phyloP scores from a whole-genome alignment of 176 grass and related monocot genomes.

The Oryza australiensis region DNA sequence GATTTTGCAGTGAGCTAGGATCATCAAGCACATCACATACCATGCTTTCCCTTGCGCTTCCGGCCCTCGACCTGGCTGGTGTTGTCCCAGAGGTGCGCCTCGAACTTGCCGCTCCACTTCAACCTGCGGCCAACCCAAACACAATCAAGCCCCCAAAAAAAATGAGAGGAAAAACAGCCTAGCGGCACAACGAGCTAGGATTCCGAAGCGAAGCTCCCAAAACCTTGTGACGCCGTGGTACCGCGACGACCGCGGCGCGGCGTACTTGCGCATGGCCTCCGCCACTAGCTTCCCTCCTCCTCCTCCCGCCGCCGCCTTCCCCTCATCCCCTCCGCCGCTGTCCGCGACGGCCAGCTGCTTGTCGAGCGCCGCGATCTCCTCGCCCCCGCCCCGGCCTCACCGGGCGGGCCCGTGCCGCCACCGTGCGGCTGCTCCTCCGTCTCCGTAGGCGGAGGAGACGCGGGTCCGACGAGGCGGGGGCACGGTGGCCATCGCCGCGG shows the following conservation, averaged over 20 bases:
- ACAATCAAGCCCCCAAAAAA: conserved; percentile 15
- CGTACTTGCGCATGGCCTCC: conserved; percentile 78
- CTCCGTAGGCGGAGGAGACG: neutral
- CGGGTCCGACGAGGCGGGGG: conserved; percentile 34
- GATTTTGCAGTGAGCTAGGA: neutral
- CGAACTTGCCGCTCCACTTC: conserved; percentile 89
- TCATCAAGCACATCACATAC: conserved; percentile 22
- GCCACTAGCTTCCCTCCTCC: conserved; percentile 55
- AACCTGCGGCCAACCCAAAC: conserved; percentile 42
- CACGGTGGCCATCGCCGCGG: conserved; percentile 40
- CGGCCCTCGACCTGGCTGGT: conserved; percentile 61
- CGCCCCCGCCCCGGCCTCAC: neutral
- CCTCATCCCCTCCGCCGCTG: neutral
- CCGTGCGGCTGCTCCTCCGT: neutral
- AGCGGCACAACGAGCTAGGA: neutral
- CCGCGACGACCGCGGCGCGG: conserved; percentile 71
- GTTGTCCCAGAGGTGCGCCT: conserved; percentile 90
- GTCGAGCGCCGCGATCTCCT: conserved; percentile 53
- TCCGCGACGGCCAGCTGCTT: conserved; percentile 31
- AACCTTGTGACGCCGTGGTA: conserved; percentile 95
- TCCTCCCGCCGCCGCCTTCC: neutral
- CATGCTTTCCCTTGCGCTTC: conserved; percentile 76
- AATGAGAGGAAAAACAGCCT: neutral
- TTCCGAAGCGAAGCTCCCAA: conserved; percentile 3
- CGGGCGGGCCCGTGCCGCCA: neutral